Percentiles rank a stretch among this genome's conserved stretches.
Evolutionary conservation across 495 filamentous ascomycete species (phyloP).

Genomic region (Aspergillus olivimuriae): DNA sequence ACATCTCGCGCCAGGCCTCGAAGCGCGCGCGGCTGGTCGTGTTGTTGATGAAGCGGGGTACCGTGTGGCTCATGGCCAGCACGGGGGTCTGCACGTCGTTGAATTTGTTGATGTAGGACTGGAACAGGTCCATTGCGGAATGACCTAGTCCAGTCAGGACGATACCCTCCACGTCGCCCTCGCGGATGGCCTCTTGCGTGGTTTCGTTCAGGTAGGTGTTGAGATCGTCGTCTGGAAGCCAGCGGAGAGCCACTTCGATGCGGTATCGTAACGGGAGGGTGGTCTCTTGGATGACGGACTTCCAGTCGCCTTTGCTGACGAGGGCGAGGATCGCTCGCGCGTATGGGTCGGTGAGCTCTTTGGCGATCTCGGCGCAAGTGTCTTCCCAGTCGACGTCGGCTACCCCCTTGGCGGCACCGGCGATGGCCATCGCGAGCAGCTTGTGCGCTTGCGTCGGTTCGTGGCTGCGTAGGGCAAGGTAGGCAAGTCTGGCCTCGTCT

Average conservation of each 20-base stretch:
- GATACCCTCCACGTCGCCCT: slow-evolving; percentile 84
- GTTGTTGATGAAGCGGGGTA: slow-evolving; percentile 76
- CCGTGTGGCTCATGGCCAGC: slow-evolving; percentile 72
- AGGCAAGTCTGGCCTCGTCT: slow-evolving; percentile 53
- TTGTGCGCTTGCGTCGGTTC: slow-evolving; percentile 40
- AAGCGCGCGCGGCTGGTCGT: slow-evolving; percentile 47
- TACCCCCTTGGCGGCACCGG: slow-evolving; percentile 46
- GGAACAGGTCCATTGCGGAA: slow-evolving; percentile 72
- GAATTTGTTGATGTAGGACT: slow-evolving; percentile 81
- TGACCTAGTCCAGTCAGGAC: slow-evolving; percentile 81
- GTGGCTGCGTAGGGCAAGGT: slow-evolving; percentile 38
- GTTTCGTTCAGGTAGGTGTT: slow-evolving; percentile 61
- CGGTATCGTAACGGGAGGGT: slow-evolving; percentile 82
- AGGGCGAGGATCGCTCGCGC: slow-evolving; percentile 87
- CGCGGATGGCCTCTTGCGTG: slow-evolving; percentile 54
- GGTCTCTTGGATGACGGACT: slow-evolving; percentile 68
- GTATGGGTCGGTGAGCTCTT: slow-evolving; percentile 72
- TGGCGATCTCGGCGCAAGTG: slow-evolving; percentile 53
- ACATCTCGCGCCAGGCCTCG: slow-evolving; percentile 72
- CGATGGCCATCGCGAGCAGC: slow-evolving; percentile 49
- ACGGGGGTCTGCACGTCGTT: slow-evolving; percentile 86
- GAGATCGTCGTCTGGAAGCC: slow-evolving; percentile 73
- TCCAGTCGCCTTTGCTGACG: slow-evolving; percentile 84
- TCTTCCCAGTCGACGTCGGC: slow-evolving; percentile 51
- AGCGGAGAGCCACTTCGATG: slow-evolving; percentile 76